phyloP scores from a whole-genome alignment of 805 yeast species.

The Starmerella gropengiesseri region DNA sequence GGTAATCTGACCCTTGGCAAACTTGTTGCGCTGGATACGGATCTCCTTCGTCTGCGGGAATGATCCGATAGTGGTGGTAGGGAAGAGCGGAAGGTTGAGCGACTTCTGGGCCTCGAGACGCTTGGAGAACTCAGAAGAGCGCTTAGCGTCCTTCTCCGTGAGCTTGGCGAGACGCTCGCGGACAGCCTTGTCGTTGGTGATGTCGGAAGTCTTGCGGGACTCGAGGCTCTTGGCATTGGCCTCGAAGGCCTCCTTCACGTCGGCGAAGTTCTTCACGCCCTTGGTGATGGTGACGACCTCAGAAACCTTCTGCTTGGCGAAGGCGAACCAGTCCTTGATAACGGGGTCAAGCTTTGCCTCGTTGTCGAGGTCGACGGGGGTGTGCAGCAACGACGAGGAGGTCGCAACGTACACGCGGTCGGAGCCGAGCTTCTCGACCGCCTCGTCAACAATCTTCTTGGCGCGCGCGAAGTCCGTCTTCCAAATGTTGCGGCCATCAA shows the following conservation, averaged over 20 bases:
- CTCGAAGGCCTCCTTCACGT: conserved; percentile 60
- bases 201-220: conserved; percentile 74
- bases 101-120: conserved; percentile 82
- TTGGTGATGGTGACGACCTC: conserved; percentile 90
- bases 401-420: conserved; percentile 71
- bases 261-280: conserved; percentile 59
- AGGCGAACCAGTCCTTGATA: conserved; percentile 96
- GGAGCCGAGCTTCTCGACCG: conserved; percentile 72
- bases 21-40: conserved; percentile 97
- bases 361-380: conserved; percentile 90
- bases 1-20: conserved; percentile 90
- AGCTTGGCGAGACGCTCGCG: conserved; percentile 71
- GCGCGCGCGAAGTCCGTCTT: conserved; percentile 90
- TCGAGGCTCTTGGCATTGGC: conserved; percentile 80
- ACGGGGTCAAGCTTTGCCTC: conserved; percentile 85
- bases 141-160: conserved; percentile 57
- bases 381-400: conserved; percentile 93
- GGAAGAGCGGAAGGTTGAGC: conserved; percentile 95
- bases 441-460: conserved; percentile 66
- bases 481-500: conserved; percentile 99
- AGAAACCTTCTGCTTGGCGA: conserved; percentile 88
- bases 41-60: conserved; percentile 99
- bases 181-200: conserved; percentile 87
- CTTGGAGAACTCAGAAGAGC: conserved; percentile 75
- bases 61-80: conserved; percentile 99